Evolutionary conservation across 2,329 filamentous ascomycete species (phyloP), one percentile per base, ranked within the genome.

Genomic region (Blastomyces percursus): DNA sequence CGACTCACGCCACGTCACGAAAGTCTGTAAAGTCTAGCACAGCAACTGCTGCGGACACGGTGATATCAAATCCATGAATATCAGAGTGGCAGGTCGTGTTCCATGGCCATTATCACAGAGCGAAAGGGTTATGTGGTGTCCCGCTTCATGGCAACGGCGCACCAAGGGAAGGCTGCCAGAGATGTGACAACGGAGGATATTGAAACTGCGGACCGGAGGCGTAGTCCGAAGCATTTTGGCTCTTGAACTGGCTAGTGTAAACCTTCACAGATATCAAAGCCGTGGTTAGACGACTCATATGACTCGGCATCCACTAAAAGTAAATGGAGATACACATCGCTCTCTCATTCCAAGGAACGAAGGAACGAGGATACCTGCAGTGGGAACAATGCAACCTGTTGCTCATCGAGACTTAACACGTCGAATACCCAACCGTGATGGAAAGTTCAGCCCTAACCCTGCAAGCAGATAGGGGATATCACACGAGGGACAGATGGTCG

Each of bases 1-100:
- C 56, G 60, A 21, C 11, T 55, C 9, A n/a, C 63, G 66, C 66
- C 66, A 67, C 66, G 66, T 67, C 66, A 67, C 54, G 62, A 55
- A 62, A 35, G 40, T 46, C 48, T 54, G 59, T 44, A 27, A 62
- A 30, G 42, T 63, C 61, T 63, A 62, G 61, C 58, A 40, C 52
- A 60, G 35, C 54, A 56, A 48, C 57, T 30, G 54, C 19, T 46
- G 51, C 59, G 48, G 52, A 60, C 35, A 60, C 21, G 59, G 57
- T 42, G 56, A 61, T 32, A 42, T 52, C 38, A 55, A 61, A 62
- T 59, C 62, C 63, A 66, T 64, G 60, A 63, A 66, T 64, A 62
- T 55, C 56, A 57, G 42, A 35, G 58, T 27, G 61, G 52, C n/a
- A 60, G 51, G 48, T 50, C 8, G 24, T 24, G 48, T 24, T 40